Conservation (phyloP, 169 alveolate genomes). For the Cryptosporidium xiaoi region DNA sequence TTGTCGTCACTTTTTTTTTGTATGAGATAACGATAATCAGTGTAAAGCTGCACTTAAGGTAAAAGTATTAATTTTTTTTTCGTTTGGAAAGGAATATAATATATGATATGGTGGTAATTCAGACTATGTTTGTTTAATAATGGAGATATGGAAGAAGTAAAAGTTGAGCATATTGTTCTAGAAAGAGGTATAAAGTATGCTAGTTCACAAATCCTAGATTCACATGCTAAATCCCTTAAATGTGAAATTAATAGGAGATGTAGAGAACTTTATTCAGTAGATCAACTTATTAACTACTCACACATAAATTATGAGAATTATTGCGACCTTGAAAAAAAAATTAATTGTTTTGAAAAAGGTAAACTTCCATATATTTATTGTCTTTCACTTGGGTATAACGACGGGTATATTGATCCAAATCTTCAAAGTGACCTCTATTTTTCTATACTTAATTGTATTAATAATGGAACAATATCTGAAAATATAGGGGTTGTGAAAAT, state of each 20-base stretch:
- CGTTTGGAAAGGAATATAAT: too few species aligned
- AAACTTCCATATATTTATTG: constrained; percentile 51
- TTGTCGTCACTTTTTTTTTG: constrained; percentile 26
- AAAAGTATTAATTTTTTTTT: background rate
- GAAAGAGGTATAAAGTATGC: constrained; percentile 52
- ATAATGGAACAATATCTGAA: constrained; percentile 23
- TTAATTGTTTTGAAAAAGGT: background rate
- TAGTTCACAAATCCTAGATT: constrained; percentile 56
- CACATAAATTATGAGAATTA: background rate
- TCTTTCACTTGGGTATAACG: constrained; percentile 26
- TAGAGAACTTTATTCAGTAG: constrained; percentile 38
- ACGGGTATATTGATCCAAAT: constrained; percentile 57
- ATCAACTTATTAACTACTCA: constrained; percentile 20
- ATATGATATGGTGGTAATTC: too few species aligned
- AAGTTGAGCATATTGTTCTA: constrained; percentile 8
- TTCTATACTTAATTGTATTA: constrained; percentile 41
- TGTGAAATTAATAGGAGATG: constrained; percentile 49
- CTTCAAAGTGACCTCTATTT: constrained; percentile 3
- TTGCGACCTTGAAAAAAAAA: background rate
- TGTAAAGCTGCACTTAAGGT: background rate
- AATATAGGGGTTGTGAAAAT: constrained; percentile 43
- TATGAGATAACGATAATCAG: background rate
- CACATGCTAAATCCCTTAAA: constrained; percentile 26
- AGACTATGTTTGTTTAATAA: background rate
- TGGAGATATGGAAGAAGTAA: constrained; percentile 61